Evolutionary conservation across 2,329 filamentous ascomycete species (phyloP), one percentile per base, ranked within the genome.

Genomic region (Stemphylium lycopersici): DNA sequence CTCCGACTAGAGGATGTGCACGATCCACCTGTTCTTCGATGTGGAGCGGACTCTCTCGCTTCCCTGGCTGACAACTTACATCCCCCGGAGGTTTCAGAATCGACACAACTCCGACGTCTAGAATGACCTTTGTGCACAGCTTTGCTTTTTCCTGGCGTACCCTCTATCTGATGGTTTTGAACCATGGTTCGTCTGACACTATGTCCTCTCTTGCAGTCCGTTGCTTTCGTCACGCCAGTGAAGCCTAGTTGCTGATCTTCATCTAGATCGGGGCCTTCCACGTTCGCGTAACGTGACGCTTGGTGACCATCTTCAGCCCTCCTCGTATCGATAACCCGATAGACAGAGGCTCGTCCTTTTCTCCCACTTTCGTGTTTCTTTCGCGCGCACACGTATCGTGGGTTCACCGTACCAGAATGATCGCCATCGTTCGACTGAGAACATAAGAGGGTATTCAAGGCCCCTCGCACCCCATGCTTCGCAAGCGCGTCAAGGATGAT

Each of bases 301-400:
- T 16, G 46, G 16, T n/a, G 29, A 12, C 45, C 40, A 10, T 16
- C 29, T 5, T 42, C 18, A 13, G 33, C 32, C 6, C n/a, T 31
- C 15, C 8, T 26, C 26, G 31, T 8, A n/a, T 33, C 15, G 3
- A 15, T 6, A 8, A 54, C 11, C 26, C 16, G 38, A 22, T 47
- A 57, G 33, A 57, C 32, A 15, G 29, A 46, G 3, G 16, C 37
- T 13, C 20, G 37, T 12, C 37, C 31, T 31, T 50, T 50, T 16
- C 41, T 42, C 18, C 24, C 45, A 13, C 41, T 55, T 11, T 22
- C 26, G 24, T 45, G 12, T 33, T 11, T 48, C 20, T 43, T 47
- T 31, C 37, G 37, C n/a, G 46, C 41, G 20, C 18, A 54, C 11
- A 31, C 45, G 20, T 39, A 49, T 47, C 13, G 32, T 20, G 31